Evolutionary conservation across 306 rosid species (phyloP).

Genomic region (Castanea sativa): DNA sequence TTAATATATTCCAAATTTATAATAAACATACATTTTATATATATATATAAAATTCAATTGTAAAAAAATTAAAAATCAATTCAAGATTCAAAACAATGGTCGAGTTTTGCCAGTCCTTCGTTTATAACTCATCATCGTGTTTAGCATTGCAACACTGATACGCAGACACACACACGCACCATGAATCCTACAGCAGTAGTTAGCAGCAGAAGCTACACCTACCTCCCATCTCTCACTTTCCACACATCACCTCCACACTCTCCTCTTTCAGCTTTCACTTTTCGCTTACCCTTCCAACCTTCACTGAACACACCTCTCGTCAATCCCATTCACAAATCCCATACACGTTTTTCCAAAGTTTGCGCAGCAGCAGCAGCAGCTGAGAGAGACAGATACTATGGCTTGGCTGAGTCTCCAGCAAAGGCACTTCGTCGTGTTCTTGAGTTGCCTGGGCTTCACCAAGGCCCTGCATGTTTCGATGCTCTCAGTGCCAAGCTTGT

Average conservation of each 20-base stretch:
- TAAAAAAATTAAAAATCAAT: background rate
- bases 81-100: background rate
- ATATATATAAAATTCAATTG: background rate
- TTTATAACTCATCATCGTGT: background rate
- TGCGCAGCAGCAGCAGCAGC: slow-evolving; percentile 10
- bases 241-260: background rate
- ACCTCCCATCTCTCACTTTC: background rate
- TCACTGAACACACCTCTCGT: background rate
- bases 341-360: background rate
- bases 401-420: slow-evolving; percentile 28
- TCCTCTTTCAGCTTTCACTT: slow-evolving; percentile 3
- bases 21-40: no score
- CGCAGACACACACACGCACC: background rate
- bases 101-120: no score
- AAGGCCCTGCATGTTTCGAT: slow-evolving; percentile 84
- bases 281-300: background rate
- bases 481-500: slow-evolving; percentile 84
- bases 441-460: slow-evolving; percentile 64
- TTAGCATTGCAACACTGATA: background rate
- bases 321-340: background rate
- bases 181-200: slow-evolving; percentile 15
- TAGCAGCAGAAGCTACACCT: slow-evolving; percentile 4
- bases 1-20: no score
- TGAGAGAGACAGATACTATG: slow-evolving; percentile 16
- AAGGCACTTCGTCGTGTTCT: slow-evolving; percentile 61